These are phyloP conservation scores for cucumber (Cucumis sativus) DNA, from an alignment of 306 rosid genomes.

Conservation along the genomic window DNA sequence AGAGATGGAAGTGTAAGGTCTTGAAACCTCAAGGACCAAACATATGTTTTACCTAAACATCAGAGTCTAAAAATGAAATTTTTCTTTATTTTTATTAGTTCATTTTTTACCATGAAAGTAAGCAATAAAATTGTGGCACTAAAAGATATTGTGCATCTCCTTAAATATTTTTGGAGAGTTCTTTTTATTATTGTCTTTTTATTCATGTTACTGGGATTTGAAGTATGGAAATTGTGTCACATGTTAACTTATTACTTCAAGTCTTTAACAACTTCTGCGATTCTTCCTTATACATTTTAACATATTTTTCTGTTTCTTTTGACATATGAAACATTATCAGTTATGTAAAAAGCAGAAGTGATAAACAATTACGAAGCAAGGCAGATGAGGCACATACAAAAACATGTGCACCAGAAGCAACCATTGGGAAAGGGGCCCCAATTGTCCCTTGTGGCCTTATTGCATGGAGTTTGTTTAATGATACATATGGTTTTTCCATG, in stretches of 20 bases:
- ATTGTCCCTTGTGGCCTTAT: conserved; percentile 85
- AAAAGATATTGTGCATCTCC: background rate
- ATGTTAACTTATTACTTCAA: background rate
- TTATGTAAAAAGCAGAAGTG: conserved; percentile 60
- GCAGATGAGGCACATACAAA: conserved; percentile 10
- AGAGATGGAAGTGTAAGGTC: too few relatives aligned
- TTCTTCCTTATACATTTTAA: background rate
- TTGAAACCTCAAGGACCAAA: too few relatives aligned
- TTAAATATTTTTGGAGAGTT: background rate
- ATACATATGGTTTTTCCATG: conserved; percentile 48
- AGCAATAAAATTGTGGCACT: background rate
- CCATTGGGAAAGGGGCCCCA: conserved; percentile 11
- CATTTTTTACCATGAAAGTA: background rate
- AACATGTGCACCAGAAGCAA: conserved; percentile 41
- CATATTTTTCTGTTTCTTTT: background rate
- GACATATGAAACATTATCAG: conserved; percentile 7
- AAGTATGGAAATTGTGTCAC: background rate
- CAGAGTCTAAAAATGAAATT: too few relatives aligned
- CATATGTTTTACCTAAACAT: too few relatives aligned
- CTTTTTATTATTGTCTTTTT: background rate
- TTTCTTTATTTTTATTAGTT: background rate
- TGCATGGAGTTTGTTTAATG: conserved; percentile 92
- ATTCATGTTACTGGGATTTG: background rate
- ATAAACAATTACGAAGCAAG: conserved; percentile 35
- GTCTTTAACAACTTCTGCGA: background rate